Conservation (phyloP, 441 rosid genomes). For the Isatis lusitanica region DNA sequence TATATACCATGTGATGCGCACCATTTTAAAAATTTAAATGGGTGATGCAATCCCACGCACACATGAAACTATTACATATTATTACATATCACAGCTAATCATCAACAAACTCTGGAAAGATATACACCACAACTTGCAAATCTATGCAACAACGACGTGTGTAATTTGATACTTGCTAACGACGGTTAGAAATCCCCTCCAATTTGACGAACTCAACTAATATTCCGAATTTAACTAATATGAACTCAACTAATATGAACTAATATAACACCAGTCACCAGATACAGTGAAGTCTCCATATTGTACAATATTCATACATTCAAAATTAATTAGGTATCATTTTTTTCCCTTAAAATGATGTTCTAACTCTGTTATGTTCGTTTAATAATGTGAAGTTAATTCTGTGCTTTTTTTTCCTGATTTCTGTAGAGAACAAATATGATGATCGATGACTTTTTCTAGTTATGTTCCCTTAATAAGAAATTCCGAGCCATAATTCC, state of each 20-base stretch:
- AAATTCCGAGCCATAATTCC: neutral
- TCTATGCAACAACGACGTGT: neutral
- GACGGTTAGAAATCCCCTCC: neutral
- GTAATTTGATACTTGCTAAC: too few species aligned
- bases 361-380: neutral
- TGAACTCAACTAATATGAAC: neutral
- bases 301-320: neutral
- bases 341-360: neutral
- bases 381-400: neutral
- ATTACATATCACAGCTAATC: neutral
- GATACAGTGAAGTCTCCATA: neutral
- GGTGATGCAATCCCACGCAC: conserved; percentile 13
- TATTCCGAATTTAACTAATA: neutral
- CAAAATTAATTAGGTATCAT: neutral
- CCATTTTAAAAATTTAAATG: neutral
- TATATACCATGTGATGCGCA: neutral
- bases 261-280: neutral
- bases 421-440: neutral
- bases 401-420: neutral
- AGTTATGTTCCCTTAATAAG: neutral
- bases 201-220: neutral
- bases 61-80: neutral
- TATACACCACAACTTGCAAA: neutral
- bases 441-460: neutral
- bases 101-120: neutral